Base-by-base conservation (phyloP, 108 stramenopile species). In the Discostella pseudostelligera region DNA sequence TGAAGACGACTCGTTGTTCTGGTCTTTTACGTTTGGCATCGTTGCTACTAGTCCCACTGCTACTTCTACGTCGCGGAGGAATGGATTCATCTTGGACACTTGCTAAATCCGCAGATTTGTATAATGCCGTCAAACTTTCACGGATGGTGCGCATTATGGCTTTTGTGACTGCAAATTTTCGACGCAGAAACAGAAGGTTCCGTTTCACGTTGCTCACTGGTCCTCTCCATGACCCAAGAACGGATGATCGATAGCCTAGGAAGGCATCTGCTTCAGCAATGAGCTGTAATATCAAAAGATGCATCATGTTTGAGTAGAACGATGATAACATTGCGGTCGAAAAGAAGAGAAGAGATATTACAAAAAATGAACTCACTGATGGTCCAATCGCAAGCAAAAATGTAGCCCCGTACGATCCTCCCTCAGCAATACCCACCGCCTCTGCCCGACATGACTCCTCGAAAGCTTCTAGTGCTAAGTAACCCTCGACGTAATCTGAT, bases 371-470 rank as follows among this genome's bases (percentile, higher is more conserved):
- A 43, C 62, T 65, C 47, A 80, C 51, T 16, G 76, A 51, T 51
- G 67, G 68, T 13, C 81, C 81, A n/a, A 81, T 74, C 4, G 74
- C 68, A 10, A 67, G 53, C 25, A 81, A 40, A 59, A 69, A 81
- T 21, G 26, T 32, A 19, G 69, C 56, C 2, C 80, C 80, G 56
- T 73, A 81, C 8, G 75, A 62, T 45, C 70, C 67, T 28, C 67
- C 72, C 8, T 47, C 56, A 9, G 74, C 67, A 46, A 81, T 81
- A n/a, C 59, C 58, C 17, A 47, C 42, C 19, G 81, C 81, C 50
- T 81, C 81, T 12, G 51, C 40, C 32, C 40, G 45, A 43, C 65
- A 71, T 17, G 65, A 48, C 16, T 78, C 67, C 53, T 45, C 60
- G 45, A 78, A 81, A 5, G 71, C 76, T 36, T 68, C 67, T 8